phyloP scores from a whole-genome alignment of 2,329 filamentous ascomycete genomes.

The Zarea fungicola region DNA sequence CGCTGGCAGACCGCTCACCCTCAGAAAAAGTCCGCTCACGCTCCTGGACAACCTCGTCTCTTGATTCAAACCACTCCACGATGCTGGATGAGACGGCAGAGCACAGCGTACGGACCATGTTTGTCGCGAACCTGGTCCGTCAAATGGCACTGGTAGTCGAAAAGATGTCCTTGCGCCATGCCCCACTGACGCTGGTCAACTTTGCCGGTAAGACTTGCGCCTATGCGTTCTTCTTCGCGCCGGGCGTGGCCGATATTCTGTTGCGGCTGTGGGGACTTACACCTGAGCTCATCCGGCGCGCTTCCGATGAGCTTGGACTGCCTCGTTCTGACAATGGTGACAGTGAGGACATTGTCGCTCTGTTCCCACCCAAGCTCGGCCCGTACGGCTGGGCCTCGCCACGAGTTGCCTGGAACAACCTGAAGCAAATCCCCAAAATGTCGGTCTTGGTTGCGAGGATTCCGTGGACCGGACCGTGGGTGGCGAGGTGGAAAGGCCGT shows the following conservation, averaged over 20 bases:
- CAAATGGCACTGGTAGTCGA: conserved; percentile 87
- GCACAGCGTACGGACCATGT: conserved; percentile 85
- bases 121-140: conserved; percentile 71
- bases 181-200: conserved; percentile 62
- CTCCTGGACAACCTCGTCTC: conserved; percentile 47
- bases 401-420: conserved; percentile 43
- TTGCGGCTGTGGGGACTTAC: conserved; percentile 75
- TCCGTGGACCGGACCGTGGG: conserved; percentile 82
- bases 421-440: conserved; percentile 60
- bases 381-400: conserved; percentile 53
- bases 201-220: conserved; percentile 89
- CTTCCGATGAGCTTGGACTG: conserved; percentile 64
- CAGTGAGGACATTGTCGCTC: conserved; percentile 59
- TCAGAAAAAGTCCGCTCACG: conserved; percentile 40
- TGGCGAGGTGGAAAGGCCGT: conserved; percentile 76
- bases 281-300: conserved; percentile 62
- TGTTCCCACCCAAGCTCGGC: conserved; percentile 64
- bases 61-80: conserved; percentile 58
- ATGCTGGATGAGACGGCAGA: conserved; percentile 63
- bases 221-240: conserved; percentile 90
- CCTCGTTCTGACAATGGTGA: conserved; percentile 50
- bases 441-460: conserved; percentile 67
- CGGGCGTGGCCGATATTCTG: conserved; percentile 77
- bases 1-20: conserved; percentile 51
- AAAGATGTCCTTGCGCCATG: conserved; percentile 75